Conservation (phyloP, 306 rosid genomes). For the Clitoria ternatea region DNA sequence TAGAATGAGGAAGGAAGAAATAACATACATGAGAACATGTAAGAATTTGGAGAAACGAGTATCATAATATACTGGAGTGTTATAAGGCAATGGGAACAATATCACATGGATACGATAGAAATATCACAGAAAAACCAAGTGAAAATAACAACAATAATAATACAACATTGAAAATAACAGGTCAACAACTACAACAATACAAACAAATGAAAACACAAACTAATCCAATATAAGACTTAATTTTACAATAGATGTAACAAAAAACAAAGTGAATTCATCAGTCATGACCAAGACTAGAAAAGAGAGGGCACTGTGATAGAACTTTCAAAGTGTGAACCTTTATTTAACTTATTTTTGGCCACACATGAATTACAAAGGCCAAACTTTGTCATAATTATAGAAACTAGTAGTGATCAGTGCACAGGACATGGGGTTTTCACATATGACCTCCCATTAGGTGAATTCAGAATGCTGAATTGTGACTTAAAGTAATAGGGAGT, state of each 20-base stretch:
- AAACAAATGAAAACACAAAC: neutral
- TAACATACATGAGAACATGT: slow-evolving; percentile 16
- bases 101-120: neutral
- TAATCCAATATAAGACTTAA: neutral
- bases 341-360: neutral
- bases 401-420: neutral
- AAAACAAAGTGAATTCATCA: neutral
- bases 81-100: slow-evolving; percentile 14
- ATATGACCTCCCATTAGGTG: neutral
- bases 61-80: slow-evolving; percentile 6
- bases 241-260: neutral
- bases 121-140: neutral
- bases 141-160: neutral
- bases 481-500: neutral
- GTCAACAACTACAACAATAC: neutral
- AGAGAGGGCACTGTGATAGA: neutral
- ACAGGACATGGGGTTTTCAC: neutral
- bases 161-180: neutral
- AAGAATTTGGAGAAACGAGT: neutral
- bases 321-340: neutral
- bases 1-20: slow-evolving; percentile 22
- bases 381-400: neutral
- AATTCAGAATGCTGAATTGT: neutral
- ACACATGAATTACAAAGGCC: neutral
- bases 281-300: neutral